Conservation (phyloP, 176 grass and related monocot species). For the Tillandsia leiboldiana region DNA sequence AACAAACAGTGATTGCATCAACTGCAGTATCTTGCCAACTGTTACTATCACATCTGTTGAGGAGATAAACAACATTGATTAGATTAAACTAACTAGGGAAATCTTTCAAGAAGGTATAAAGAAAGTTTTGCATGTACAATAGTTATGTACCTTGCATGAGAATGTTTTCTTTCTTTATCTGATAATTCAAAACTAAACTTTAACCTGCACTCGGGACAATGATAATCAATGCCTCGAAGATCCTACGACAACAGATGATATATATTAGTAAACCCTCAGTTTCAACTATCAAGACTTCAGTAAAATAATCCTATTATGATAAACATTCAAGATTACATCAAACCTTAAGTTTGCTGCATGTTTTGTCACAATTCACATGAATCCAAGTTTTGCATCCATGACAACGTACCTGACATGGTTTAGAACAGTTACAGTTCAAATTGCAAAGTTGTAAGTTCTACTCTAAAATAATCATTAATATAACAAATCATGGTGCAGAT, state of each 20-base stretch:
- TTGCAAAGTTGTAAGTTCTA: slow-evolving; percentile 6
- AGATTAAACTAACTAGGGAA: slow-evolving; percentile 20
- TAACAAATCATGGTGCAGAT: slow-evolving; percentile 1
- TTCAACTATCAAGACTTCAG: not conserved
- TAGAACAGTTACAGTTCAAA: not conserved
- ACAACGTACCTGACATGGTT: slow-evolving; percentile 50
- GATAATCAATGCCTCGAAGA: slow-evolving; percentile 51
- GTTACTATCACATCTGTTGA: slow-evolving; percentile 16
- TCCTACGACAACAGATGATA: slow-evolving; percentile 38
- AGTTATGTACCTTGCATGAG: slow-evolving; percentile 45
- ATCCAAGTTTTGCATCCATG: slow-evolving; percentile 68
- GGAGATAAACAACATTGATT: slow-evolving; percentile 6
- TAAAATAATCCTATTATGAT: not conserved
- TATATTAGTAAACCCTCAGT: slow-evolving; percentile 29
- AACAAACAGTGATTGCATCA: slow-evolving; percentile 55
- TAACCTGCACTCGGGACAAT: slow-evolving; percentile 57
- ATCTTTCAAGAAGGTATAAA: slow-evolving; percentile 9
- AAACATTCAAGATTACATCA: not conserved
- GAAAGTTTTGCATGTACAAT: not conserved
- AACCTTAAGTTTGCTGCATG: slow-evolving; percentile 56
- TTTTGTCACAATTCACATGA: slow-evolving; percentile 79
- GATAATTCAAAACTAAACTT: slow-evolving; percentile 22
- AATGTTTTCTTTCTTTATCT: slow-evolving; percentile 38
- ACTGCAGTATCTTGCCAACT: slow-evolving; percentile 18
- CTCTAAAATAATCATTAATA: slow-evolving; percentile 2